Evolutionary conservation across 805 yeast species (phyloP), one percentile per base, ranked within the genome.

Genomic region (Schwanniomyces vanrijiae): DNA sequence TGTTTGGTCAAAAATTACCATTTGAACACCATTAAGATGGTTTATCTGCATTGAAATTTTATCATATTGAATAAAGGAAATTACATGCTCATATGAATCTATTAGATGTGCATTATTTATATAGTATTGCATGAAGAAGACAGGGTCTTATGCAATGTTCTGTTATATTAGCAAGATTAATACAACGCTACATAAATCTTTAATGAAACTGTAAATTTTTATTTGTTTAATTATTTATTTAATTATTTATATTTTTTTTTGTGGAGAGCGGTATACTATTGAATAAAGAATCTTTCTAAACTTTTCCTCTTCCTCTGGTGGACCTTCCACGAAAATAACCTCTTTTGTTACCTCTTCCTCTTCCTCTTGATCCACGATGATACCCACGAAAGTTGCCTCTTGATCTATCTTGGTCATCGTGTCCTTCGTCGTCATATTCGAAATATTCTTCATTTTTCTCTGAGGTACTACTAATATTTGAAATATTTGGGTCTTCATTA

Each of bases 1-100:
- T 83, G 80, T 69, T 76, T 52, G 86, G 72, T 25, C 61, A 61
- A 45, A 67, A 67, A 52, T 61, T 65, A 53, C 73, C 74, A 37
- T 68, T 68, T 47, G 73, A 69, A 57, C 65, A 65, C 51, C 72
- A 68, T 50, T 67, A 58, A 40, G 29, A 19, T 29, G 45, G 21
- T 31, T 16, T 8, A 14, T n/a, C 7, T 19, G 39, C 22, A 37
- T 37, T 11, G 16, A 20, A 20, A 14, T 26, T 16, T 40, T 13
- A 16, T 28, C 24, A 26, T 13, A 24, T n/a, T 25, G 29, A 21
- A 39, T 10, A 8, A 39, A 26, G 16, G 6, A 39, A 39, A 6
- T 19, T 7, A 26, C 29, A 18, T 39, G 29, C 33, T 39, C 14
- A 16, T 40, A 19, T 19, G 16, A 20, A 20, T 19, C 39, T 10